These are phyloP conservation scores for Strigomonas culicis DNA, from an alignment of 208 protist genomes.

Conservation along the genomic window DNA sequence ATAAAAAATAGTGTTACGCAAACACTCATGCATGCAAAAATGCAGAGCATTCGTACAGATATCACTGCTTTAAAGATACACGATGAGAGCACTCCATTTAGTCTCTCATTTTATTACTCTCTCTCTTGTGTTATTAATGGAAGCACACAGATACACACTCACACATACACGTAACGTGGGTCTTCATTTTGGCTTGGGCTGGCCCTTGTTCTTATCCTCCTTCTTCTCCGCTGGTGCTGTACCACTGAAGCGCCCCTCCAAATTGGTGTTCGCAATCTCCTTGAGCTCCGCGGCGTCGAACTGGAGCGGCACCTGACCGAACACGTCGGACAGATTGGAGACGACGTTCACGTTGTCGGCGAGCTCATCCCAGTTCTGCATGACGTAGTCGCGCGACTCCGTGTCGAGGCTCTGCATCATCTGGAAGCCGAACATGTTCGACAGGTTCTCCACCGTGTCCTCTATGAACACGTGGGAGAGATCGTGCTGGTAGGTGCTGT, in stretches of 20 bases:
- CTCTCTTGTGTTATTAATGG: no score
- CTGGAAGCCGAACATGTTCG: conserved; percentile 60
- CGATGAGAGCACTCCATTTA: neutral
- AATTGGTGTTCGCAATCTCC: conserved; percentile 8
- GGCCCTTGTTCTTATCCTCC: no score
- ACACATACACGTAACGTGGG: no score
- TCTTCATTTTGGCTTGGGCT: no score
- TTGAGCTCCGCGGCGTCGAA: conserved; percentile 21
- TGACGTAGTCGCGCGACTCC: conserved; percentile 32
- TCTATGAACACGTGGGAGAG: conserved; percentile 76
- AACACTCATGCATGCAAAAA: neutral
- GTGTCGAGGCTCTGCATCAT: conserved; percentile 42
- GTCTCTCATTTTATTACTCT: neutral
- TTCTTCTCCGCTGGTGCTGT: no score
- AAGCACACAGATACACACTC: no score
- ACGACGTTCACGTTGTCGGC: conserved; percentile 15
- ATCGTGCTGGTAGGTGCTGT: conserved; percentile 46
- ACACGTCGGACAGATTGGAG: conserved; percentile 20
- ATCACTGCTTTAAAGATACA: neutral
- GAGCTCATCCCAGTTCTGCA: conserved; percentile 31
- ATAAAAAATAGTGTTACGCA: neutral
- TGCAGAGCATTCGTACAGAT: neutral
- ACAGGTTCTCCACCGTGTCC: conserved; percentile 78
- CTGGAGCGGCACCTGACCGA: conserved; percentile 23
- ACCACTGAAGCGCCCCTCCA: no score